Percentiles rank a stretch among this genome's conserved stretches.
Evolutionary conservation across 148 eudicot species (phyloP).

Genomic region (Rhododendron ferrugineum): DNA sequence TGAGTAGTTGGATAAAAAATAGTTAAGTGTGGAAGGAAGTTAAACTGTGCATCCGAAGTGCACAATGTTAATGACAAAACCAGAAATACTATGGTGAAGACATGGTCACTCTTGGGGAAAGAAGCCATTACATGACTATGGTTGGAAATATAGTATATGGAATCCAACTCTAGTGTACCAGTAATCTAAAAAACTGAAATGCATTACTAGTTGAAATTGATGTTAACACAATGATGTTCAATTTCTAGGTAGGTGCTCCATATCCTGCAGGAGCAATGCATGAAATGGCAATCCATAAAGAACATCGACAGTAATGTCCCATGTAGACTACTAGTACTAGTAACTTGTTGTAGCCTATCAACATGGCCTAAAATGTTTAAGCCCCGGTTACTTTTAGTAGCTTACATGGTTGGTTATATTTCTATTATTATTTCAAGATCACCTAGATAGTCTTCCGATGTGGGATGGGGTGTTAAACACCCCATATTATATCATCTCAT

Average conservation of each 20-base stretch:
- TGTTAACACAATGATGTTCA: neutral
- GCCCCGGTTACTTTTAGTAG: neutral
- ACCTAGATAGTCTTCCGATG: neutral
- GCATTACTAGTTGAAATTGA: neutral
- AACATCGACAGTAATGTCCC: neutral
- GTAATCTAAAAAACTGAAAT: neutral
- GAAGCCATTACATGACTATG: neutral
- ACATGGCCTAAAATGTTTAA: neutral
- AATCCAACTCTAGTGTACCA: neutral
- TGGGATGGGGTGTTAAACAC: neutral
- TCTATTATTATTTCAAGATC: too few relatives aligned
- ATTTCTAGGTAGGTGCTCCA: neutral
- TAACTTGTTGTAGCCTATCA: neutral
- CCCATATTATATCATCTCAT: neutral
- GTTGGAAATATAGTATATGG: neutral
- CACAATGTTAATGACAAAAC: neutral
- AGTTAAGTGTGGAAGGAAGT: neutral
- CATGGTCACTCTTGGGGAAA: conserved; percentile 2
- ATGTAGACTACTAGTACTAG: neutral
- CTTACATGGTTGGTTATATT: neutral
- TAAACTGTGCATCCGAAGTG: neutral
- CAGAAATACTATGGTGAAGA: conserved; percentile 1
- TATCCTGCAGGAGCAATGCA: neutral
- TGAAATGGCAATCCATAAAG: neutral
- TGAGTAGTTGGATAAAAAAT: neutral